Percentiles rank a stretch among this genome's conserved stretches.
Evolutionary conservation across 2,329 filamentous ascomycete species (phyloP).

Genomic region (Thielaviopsis euricoi): DNA sequence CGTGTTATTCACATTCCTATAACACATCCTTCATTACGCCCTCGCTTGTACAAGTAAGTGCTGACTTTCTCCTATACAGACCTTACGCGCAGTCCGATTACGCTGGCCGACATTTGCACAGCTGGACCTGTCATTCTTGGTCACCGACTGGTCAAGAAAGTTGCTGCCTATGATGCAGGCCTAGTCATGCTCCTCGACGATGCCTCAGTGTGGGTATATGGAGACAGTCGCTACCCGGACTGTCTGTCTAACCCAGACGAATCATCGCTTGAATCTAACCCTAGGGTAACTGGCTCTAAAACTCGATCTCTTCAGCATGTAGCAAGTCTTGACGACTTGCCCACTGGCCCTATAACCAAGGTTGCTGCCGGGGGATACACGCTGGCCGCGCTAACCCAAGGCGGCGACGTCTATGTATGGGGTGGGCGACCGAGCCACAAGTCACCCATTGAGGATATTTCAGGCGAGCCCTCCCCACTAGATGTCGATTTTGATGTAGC

Average conservation of each 20-base stretch:
- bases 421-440: constrained; percentile 21
- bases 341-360: constrained; percentile 32
- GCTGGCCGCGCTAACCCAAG: constrained; percentile 39
- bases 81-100: neutral
- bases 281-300: neutral
- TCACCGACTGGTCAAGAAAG: constrained; percentile 20
- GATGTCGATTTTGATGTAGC: constrained; percentile 32
- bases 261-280: neutral
- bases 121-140: neutral
- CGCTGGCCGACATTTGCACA: neutral
- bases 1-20: too few relatives aligned
- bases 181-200: constrained; percentile 29
- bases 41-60: neutral
- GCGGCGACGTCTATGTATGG: constrained; percentile 45
- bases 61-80: neutral
- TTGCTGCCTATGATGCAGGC: constrained; percentile 31
- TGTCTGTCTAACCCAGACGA: constrained; percentile 19
- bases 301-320: constrained; percentile 18
- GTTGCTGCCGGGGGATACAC: constrained; percentile 40
- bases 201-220: constrained; percentile 34
- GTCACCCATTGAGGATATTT: constrained; percentile 6
- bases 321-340: constrained; percentile 32
- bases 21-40: neutral
- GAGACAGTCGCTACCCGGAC: constrained; percentile 39
- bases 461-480: constrained; percentile 25